Evolutionary conservation across 441 rosid genomes (phyloP).

Genomic region (Eruca vesicaria): DNA sequence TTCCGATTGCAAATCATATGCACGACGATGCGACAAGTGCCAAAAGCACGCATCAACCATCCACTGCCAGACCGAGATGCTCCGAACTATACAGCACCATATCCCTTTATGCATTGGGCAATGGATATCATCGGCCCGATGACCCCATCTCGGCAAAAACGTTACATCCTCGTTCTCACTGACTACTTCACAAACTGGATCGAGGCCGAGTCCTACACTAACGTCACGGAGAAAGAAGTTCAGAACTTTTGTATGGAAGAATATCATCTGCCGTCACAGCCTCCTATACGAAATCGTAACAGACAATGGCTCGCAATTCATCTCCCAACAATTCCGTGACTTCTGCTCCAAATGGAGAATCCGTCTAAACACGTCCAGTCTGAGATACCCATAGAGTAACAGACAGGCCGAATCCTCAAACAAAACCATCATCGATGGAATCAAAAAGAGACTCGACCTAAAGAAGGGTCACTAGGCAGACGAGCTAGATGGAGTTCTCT

Average conservation of each 20-base stretch:
- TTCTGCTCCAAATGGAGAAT: not conserved
- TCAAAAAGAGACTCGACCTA: not conserved
- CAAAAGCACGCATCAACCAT: too few relatives aligned
- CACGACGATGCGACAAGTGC: too few relatives aligned
- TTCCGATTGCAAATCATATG: too few relatives aligned
- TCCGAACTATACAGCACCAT: too few relatives aligned
- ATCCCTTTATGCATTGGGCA: too few relatives aligned
- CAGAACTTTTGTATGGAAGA: not conserved
- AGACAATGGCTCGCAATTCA: not conserved
- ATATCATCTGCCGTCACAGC: not conserved
- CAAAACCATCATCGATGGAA: not conserved
- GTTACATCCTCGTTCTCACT: too few relatives aligned
- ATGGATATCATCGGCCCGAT: too few relatives aligned
- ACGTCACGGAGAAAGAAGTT: not conserved
- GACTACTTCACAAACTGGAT: not conserved
- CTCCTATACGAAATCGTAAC: not conserved
- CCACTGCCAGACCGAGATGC: too few relatives aligned
- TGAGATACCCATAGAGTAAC: not conserved
- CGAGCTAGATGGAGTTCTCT: not conserved
- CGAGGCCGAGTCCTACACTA: not conserved
- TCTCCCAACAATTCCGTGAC: not conserved
- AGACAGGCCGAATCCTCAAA: not conserved
- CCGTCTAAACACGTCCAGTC: not conserved
- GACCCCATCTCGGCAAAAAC: too few relatives aligned
- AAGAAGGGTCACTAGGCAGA: not conserved